Conservation (phyloP, 352 stramenopile genomes). For the Phytophthora lateralis region DNA sequence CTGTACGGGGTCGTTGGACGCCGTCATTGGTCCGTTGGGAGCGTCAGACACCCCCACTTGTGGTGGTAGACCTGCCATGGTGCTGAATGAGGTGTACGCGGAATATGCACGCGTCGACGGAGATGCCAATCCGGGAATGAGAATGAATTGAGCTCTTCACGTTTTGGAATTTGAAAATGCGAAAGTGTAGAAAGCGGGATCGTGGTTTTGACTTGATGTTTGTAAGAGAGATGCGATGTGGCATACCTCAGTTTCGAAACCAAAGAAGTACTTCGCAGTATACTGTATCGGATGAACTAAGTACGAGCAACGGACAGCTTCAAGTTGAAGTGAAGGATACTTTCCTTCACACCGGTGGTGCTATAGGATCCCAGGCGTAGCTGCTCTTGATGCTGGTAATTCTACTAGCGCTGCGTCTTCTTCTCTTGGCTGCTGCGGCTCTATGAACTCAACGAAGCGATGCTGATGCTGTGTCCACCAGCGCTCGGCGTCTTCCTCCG, state of each 20-base stretch:
- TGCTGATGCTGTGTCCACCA: conserved; percentile 81
- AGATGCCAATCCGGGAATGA: conserved; percentile 18
- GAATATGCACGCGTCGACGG: conserved; percentile 9
- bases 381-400: conserved; percentile 2
- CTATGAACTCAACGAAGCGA: conserved; percentile 53
- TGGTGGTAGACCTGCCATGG: conserved; percentile 14
- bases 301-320: conserved; percentile 27
- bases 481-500: conserved; percentile 63
- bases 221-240: conserved; percentile 25
- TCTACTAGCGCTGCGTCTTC: conserved; percentile 5
- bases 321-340: conserved; percentile 24
- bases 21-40: conserved; percentile 7
- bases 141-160: conserved; percentile 10
- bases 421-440: conserved; percentile 16
- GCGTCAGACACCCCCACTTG: conserved; percentile 3
- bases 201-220: conserved; percentile 4
- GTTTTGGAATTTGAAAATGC: conserved; percentile 29
- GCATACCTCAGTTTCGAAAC: conserved; percentile 28
- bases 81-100: conserved; percentile 2
- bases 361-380: conserved; percentile 14
- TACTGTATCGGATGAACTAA: conserved; percentile 13
- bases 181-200: conserved; percentile 27
- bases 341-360: not conserved
- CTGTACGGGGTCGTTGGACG: conserved; percentile 4
- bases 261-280: conserved; percentile 4